Evolutionary conservation across 352 stramenopile species (phyloP).

Genomic region (Phytophthora idaei): DNA sequence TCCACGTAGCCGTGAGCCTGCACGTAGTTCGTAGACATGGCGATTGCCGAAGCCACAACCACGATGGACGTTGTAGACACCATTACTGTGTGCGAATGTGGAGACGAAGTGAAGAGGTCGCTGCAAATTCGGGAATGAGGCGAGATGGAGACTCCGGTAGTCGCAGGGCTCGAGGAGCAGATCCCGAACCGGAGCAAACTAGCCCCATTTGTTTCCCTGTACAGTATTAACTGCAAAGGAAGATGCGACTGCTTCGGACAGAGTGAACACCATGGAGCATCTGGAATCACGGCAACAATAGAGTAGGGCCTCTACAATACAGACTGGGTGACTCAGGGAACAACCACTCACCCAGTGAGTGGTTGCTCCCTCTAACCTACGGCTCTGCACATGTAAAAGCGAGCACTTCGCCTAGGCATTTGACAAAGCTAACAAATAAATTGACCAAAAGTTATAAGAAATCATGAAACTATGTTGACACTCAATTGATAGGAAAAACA

Average conservation of each 20-base stretch:
- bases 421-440: slow-evolving; percentile 10
- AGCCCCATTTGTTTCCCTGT: not conserved
- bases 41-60: not conserved
- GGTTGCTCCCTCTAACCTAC: not conserved
- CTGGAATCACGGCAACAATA: slow-evolving; percentile 6
- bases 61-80: slow-evolving; percentile 15
- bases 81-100: slow-evolving; percentile 7
- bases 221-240: not conserved
- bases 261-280: not conserved
- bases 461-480: slow-evolving; percentile 25
- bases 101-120: not conserved
- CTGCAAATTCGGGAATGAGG: slow-evolving; percentile 21
- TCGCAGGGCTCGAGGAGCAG: not conserved
- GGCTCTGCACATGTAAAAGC: slow-evolving; percentile 16
- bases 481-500: slow-evolving; percentile 28
- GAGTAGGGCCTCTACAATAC: not conserved
- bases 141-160: not conserved
- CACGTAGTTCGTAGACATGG: slow-evolving; percentile 12
- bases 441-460: slow-evolving; percentile 15
- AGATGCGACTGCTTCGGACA: slow-evolving; percentile 3
- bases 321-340: not conserved
- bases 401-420: not conserved
- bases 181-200: not conserved
- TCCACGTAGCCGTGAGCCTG: slow-evolving; percentile 36
- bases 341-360: too few species aligned